Percentiles rank a stretch among this genome's conserved stretches.
Conservation (phyloP, 2,329 filamentous ascomycete genomes). For the Penicillium sp. region DNA sequence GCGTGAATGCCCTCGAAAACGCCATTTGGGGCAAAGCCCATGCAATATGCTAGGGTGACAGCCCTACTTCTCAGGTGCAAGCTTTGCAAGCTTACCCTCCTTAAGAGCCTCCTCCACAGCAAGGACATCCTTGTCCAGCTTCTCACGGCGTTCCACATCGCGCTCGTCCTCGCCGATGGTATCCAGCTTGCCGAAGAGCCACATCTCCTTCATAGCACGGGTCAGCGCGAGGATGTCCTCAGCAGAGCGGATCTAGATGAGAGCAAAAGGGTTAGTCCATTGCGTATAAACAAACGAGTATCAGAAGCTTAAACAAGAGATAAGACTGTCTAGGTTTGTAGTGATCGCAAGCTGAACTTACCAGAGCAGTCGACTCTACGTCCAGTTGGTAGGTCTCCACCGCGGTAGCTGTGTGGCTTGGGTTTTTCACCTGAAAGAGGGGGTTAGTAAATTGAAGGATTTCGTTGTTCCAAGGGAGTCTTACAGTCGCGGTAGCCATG, state of each 20-base stretch:
- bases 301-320: not conserved
- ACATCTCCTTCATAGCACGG: conserved; percentile 65
- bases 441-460: not conserved
- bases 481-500: conserved; percentile 54
- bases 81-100: conserved; percentile 28
- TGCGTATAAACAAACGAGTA: not conserved
- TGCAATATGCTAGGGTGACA: not conserved
- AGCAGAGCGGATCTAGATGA: conserved; percentile 56
- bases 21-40: not conserved
- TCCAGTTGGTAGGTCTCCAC: conserved; percentile 60
- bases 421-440: conserved; percentile 46
- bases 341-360: conserved; percentile 26
- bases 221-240: conserved; percentile 64
- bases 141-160: conserved; percentile 42
- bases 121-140: conserved; percentile 49
- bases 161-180: conserved; percentile 51
- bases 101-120: conserved; percentile 50
- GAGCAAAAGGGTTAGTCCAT: not conserved
- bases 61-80: conserved; percentile 1
- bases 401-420: conserved; percentile 57
- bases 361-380: conserved; percentile 60
- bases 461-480: not conserved
- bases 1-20: not conserved
- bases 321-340: not conserved
- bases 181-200: conserved; percentile 66